Conservation (phyloP, 2,329 filamentous ascomycete species). For the Colletotrichum limetticola region DNA sequence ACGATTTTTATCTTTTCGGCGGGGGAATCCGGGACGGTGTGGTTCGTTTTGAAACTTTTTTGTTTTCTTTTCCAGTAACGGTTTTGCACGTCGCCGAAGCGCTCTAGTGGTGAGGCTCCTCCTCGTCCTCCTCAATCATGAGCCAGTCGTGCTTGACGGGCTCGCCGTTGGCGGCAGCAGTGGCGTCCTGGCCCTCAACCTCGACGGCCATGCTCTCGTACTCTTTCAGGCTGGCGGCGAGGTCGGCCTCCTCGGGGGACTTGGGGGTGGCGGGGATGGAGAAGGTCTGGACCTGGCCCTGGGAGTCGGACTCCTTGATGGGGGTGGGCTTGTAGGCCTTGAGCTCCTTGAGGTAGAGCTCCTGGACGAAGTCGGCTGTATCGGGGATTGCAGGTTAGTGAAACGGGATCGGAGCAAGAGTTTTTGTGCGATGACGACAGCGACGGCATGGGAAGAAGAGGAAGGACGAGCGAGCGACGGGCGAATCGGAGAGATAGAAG, state of each 20-base stretch:
- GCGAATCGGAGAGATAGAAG: neutral
- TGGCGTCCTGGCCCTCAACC: constrained; percentile 84
- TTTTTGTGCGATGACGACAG: neutral
- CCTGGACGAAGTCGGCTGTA: constrained; percentile 94
- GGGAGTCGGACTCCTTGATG: constrained; percentile 86
- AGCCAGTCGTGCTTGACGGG: constrained; percentile 79
- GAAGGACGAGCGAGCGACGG: neutral
- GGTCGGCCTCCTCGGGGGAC: constrained; percentile 93
- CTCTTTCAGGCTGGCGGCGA: constrained; percentile 89
- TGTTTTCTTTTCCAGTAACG: too few species aligned
- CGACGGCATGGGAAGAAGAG: neutral
- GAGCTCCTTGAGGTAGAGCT: constrained; percentile 96
- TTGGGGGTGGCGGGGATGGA: constrained; percentile 79
- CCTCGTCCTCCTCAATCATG: constrained; percentile 78
- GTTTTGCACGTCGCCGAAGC: neutral
- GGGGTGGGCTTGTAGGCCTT: constrained; percentile 91
- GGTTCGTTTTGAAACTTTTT: neutral
- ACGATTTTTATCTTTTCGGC: constrained; percentile 14
- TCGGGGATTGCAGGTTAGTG: constrained; percentile 8
- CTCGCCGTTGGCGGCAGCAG: constrained; percentile 67
- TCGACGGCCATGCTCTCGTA: constrained; percentile 96
- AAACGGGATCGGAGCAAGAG: neutral
- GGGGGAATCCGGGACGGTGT: neutral
- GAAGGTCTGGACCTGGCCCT: constrained; percentile 94
- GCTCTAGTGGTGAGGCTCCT: constrained; percentile 59